These are phyloP conservation scores for Oldenlandia corymbosa DNA, from an alignment of 257 asterid genomes.

Conservation along the genomic window DNA sequence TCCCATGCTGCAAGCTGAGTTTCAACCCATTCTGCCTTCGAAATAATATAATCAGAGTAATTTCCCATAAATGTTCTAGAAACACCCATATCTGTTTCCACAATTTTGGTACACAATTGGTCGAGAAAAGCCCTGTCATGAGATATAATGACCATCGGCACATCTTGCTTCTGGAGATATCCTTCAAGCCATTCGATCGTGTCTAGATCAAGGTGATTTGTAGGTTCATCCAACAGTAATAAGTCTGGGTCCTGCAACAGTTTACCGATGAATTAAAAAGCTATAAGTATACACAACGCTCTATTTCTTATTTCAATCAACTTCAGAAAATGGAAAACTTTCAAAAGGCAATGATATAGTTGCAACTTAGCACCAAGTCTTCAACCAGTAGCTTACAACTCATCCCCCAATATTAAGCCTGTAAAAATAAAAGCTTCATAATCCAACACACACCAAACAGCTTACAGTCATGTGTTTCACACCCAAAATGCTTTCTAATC, in stretches of 20 bases:
- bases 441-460: too few species aligned
- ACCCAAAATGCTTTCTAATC: neutral
- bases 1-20: constrained; percentile 95
- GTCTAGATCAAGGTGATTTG: constrained; percentile 97
- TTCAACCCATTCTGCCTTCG: constrained; percentile 81
- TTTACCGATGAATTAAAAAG: neutral
- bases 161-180: constrained; percentile 85
- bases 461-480: neutral
- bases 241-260: constrained; percentile 77
- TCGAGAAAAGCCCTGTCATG: constrained; percentile 98
- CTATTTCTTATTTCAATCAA: neutral
- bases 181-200: constrained; percentile 98
- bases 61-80: constrained; percentile 80
- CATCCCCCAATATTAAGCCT: neutral
- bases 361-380: neutral
- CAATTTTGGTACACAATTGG: constrained; percentile 89
- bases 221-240: constrained; percentile 91
- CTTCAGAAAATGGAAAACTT: constrained; percentile 1
- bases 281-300: neutral
- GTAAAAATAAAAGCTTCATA: neutral
- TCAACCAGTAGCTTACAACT: neutral
- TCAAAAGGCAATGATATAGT: neutral
- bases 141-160: constrained; percentile 98
- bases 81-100: constrained; percentile 96
- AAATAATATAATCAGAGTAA: constrained; percentile 66